These are phyloP conservation scores for Colletotrichum lupini DNA, from an alignment of 2,329 filamentous ascomycete species.

Conservation along the genomic window DNA sequence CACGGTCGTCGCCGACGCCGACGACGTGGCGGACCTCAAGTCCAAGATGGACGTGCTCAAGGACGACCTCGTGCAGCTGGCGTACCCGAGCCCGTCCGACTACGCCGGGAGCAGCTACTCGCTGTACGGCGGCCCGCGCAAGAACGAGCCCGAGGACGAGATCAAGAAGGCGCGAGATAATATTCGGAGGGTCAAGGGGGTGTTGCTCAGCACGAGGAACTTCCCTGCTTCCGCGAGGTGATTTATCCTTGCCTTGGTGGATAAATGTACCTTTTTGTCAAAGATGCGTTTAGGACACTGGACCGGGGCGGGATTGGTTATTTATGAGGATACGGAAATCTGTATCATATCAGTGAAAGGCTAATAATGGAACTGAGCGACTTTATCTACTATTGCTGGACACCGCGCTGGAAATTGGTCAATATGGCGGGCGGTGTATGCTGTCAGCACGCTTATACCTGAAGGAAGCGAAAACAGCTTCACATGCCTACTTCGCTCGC, in stretches of 20 bases:
- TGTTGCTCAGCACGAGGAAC: slow-evolving; percentile 78
- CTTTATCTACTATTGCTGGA: not conserved
- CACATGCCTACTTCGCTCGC: not conserved
- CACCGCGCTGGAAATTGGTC: no score
- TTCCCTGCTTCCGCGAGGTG: slow-evolving; percentile 66
- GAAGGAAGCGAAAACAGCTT: not conserved
- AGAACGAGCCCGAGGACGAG: slow-evolving; percentile 73
- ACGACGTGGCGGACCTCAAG: slow-evolving; percentile 62
- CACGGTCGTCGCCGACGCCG: slow-evolving; percentile 55
- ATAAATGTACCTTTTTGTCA: not conserved
- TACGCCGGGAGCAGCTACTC: slow-evolving; percentile 48
- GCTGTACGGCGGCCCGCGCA: slow-evolving; percentile 55
- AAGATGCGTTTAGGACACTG: not conserved
- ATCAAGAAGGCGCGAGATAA: slow-evolving; percentile 78
- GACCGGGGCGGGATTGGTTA: not conserved
- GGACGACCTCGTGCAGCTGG: slow-evolving; percentile 73
- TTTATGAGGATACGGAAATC: not conserved
- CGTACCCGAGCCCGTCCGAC: slow-evolving; percentile 57
- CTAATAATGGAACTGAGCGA: not conserved
- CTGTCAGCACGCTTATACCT: not conserved
- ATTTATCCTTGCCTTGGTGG: not conserved
- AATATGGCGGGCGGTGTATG: not conserved
- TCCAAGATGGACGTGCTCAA: slow-evolving; percentile 67
- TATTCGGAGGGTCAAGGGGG: slow-evolving; percentile 83
- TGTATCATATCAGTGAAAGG: slow-evolving; percentile 1